Evolutionary conservation across 2,329 filamentous ascomycete species (phyloP), one percentile per base, ranked within the genome.

Genomic region (Volutella citrinella): DNA sequence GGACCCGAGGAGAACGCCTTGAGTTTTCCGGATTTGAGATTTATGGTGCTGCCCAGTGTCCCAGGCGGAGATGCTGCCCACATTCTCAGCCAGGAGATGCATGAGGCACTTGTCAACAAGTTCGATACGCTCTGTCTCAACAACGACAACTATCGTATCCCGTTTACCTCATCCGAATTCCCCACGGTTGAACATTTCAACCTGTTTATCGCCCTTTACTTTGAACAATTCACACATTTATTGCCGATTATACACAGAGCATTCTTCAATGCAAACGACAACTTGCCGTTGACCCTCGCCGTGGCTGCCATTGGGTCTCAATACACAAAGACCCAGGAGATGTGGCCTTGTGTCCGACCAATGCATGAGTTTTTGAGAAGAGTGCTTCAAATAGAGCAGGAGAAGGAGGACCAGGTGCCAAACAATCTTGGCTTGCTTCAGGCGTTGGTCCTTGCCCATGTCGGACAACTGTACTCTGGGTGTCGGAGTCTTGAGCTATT

Each of bases 141-240:
- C 5, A 19, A 30, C 1, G 12, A 22, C 9, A 32, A 33, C 3
- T 45, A 43, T 7, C 28, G 10, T 9, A 13, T 19, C 9, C 30
- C 19, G 4, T 40, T 20, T 19, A 21, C 13, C 4, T 31, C 33
- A 4, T 6, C 19, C 3, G 26, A 47, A 10, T 60, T 61, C 26
- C 59, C 55, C 5, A 35, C 43, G 11, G 31, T 47, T 4, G 33
- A 37, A 6, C 42, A 57, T 3, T 31, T 61, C 20, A 50, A 59
- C 24, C 44, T 53, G n/a, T 61, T 60, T 22, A 40, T 55, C 16
- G 47, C 38, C 6, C 46, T 63, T 1, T 63, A 54, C 27, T 59
- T 60, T 32, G 43, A 54, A 12, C 42, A 59, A 19, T 60, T 63
- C 24, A 47, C 58, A 32, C 45, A 50, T 1, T 52, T 59, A 6